Evolutionary conservation across 2,329 filamentous ascomycete species (phyloP), one percentile per base, ranked within the genome.

Genomic region (Fusarium sp.): DNA sequence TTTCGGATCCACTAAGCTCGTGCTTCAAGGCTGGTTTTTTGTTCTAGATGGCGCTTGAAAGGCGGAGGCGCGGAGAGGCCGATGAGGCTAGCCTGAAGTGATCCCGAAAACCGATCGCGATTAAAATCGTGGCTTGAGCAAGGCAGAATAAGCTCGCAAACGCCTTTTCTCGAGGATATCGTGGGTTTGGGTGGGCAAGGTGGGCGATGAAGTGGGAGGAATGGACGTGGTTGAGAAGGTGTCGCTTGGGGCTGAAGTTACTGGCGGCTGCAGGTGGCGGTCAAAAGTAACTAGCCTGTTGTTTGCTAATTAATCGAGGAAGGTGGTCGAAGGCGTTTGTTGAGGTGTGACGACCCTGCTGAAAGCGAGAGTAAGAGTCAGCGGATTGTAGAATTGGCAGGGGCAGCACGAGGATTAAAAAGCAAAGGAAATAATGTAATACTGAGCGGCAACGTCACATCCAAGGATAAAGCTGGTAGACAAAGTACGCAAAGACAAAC

Each of bases 1-100:
- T 57, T 50, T 46, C 58, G 55, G 72, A 58, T 74, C 71, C 71
- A 74, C 72, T 47, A 51, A 36, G 55, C 28, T 65, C 33, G 52
- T 64, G 56, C 47, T 53, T 52, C 52, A 62, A 64, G 67, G 57
- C 59, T 64, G 62, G 60, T 52, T 67, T 55, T 52, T 45, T 53
- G 28, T 66, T 67, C 68, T 66, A 64, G 60, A 69, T 40, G 50
- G 55, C 51, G 51, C 54, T 51, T 62, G 58, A 56, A 68, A 70
- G 55, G 66, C 45, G 52, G 58, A 60, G 62, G 62, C 51, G 52
- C 50, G 67, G 63, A 71, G 73, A 65, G 52, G 54, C 66, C 65
- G 64, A 65, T 39, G 49, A 64, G 57, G 36, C 67, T 68, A 70
- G 67, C 58, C 51, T 42, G 44, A 65, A 70, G 36, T 19, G 38